These are phyloP conservation scores for Blepharisma japonicum DNA, from an alignment of 73 alveolate species.

Conservation along the genomic window DNA sequence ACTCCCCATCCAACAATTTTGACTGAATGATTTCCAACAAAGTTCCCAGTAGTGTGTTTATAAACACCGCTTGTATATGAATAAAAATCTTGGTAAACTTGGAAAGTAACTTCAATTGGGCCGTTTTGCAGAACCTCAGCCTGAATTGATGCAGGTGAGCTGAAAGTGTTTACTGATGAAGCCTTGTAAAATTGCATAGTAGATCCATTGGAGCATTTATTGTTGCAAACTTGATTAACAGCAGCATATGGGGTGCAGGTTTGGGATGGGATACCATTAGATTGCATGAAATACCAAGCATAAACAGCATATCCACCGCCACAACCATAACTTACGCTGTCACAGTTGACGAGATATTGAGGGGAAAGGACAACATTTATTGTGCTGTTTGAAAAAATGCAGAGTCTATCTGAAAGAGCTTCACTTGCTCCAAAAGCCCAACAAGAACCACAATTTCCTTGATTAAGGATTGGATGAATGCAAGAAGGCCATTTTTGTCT, in stretches of 20 bases:
- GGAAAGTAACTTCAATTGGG: not conserved
- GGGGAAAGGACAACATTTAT: constrained; percentile 66
- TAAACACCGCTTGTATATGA: constrained; percentile 75
- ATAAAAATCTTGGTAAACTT: constrained; percentile 77
- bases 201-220: not conserved
- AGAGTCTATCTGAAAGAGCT: constrained; percentile 90
- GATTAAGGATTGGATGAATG: constrained; percentile 44
- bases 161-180: not conserved
- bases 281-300: not conserved
- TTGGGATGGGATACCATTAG: not conserved
- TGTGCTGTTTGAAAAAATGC: constrained; percentile 66
- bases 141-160: not conserved
- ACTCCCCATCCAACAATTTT: constrained; percentile 83
- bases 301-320: constrained; percentile 55
- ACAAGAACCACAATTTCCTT: constrained; percentile 93
- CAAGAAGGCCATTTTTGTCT: constrained; percentile 46
- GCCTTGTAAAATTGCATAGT: not conserved
- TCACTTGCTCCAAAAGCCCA: constrained; percentile 98
- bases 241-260: constrained; percentile 7
- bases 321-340: constrained; percentile 67
- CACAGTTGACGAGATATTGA: constrained; percentile 71
- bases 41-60: constrained; percentile 63
- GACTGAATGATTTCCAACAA: constrained; percentile 81
- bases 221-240: not conserved
- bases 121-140: not conserved